Evolutionary conservation across 805 yeast species (phyloP).

Genomic region (Kodamaea kaohsiungensis): DNA sequence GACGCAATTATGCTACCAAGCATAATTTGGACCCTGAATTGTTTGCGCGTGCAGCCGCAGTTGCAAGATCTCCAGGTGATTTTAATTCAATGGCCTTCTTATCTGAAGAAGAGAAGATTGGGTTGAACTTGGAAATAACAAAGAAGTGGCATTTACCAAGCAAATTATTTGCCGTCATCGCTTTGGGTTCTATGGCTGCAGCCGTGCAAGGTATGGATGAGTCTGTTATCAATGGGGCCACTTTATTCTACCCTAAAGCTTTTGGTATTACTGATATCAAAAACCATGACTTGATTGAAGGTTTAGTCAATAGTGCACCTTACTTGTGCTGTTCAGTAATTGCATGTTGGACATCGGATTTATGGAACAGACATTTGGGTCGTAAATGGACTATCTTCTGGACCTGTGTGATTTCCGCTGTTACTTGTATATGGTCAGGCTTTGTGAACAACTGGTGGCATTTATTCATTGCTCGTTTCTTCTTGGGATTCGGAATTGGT

Average conservation of each 20-base stretch:
- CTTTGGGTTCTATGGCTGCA: constrained; percentile 66
- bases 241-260: constrained; percentile 54
- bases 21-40: constrained; percentile 57
- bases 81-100: constrained; percentile 58
- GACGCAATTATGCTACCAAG: constrained; percentile 61
- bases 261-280: constrained; percentile 43
- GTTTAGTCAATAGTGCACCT: constrained; percentile 66
- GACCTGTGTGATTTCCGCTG: constrained; percentile 58
- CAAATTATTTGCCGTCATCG: constrained; percentile 52
- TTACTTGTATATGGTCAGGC: constrained; percentile 69
- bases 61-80: constrained; percentile 57
- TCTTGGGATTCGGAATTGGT: constrained; percentile 65
- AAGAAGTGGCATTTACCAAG: constrained; percentile 45
- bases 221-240: constrained; percentile 69
- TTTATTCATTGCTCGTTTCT: constrained; percentile 57
- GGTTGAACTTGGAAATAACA: constrained; percentile 50
- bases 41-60: constrained; percentile 60
- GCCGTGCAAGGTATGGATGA: constrained; percentile 80
- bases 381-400: constrained; percentile 62
- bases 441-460: constrained; percentile 62
- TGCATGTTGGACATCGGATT: constrained; percentile 63
- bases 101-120: constrained; percentile 45
- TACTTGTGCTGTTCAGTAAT: constrained; percentile 58
- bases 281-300: constrained; percentile 56
- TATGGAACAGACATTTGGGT: constrained; percentile 52